Evolutionary conservation across 2,329 filamentous ascomycete species (phyloP), one percentile per base, ranked within the genome.

Genomic region (Tolypocladium ovalisporum): DNA sequence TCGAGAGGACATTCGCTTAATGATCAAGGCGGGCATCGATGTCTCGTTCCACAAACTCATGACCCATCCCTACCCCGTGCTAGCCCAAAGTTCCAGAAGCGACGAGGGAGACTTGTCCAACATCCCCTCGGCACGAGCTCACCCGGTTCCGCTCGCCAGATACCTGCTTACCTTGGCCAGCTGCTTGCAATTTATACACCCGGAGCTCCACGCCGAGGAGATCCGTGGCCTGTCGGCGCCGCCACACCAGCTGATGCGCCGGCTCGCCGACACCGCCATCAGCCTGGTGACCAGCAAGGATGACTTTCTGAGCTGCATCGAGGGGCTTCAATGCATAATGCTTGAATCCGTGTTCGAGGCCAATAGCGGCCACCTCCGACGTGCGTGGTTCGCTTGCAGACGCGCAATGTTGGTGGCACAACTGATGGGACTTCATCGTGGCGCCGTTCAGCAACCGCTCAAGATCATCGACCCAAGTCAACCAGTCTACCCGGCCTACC

Each of bases 271-370:
- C 3, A 29, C 24, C 3, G 42, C 42, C 2, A 27, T 17, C 9
- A 66, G 63, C 6, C 60, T 71, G 9, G 73, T 83, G 1, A 77
- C 75, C 0, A 70, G 69, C 17, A 74, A 80, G 32, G 75, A 81
- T 54, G 73, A 75, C 2, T 63, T 83, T 0, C 62, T 76, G 0
- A 68, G 66, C 29, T 75, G 73, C 0, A 42, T 79, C 1, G 77
- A 81, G 55, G 76, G 77, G 0, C 63, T 82, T 7, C 76, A 81
- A 58, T 79, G 76, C 55, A 61, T 82, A n/a, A 70, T 80, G 61
- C 67, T 81, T 0, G 74, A 80, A 59, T 70, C 70, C 15, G 67
- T 79, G 27, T 78, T 75, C 60, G 68, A 76, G 8, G 74, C 73
- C 34, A 79, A 80, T 34, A 64, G 66, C 0, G 80, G 80, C 1